A percentile compares a stretch with the other conserved stretches of the same genome.
These are phyloP conservation scores for Globisporangium rhizosaccharum DNA, from an alignment of 352 stramenopile genomes.

Conservation along the genomic window DNA sequence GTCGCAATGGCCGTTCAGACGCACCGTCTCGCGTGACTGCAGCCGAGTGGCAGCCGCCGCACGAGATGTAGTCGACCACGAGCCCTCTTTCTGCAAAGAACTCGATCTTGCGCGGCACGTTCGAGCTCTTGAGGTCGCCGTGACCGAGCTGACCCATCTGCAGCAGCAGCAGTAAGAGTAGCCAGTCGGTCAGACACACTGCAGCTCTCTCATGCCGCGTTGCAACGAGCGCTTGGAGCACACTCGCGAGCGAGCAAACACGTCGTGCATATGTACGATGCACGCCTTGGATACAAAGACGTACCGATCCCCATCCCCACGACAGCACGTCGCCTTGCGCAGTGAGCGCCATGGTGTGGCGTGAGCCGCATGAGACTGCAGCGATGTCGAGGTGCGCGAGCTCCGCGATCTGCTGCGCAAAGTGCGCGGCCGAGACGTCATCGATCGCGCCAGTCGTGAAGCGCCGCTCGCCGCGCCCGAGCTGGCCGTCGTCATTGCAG, in stretches of 20 bases:
- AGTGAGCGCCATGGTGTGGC: constrained; percentile 78
- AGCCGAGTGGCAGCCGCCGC: constrained; percentile 74
- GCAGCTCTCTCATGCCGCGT: not conserved
- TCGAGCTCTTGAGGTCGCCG: constrained; percentile 70
- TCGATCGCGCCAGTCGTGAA: constrained; percentile 50
- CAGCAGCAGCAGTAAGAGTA: too few relatives aligned
- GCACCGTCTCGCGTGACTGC: constrained; percentile 65
- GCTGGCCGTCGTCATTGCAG: constrained; percentile 81
- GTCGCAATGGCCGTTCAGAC: not conserved
- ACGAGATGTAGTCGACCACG: constrained; percentile 71
- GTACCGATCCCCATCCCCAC: constrained; percentile 75
- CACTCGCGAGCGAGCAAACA: not conserved
- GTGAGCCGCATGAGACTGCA: constrained; percentile 73
- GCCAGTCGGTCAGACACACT: not conserved
- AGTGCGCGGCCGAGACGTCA: constrained; percentile 70
- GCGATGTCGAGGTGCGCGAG: constrained; percentile 48
- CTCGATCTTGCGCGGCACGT: constrained; percentile 43
- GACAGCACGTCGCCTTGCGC: constrained; percentile 54
- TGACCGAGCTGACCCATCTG: constrained; percentile 81
- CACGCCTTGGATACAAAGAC: constrained; percentile 11
- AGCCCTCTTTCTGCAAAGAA: constrained; percentile 54
- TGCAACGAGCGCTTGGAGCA: constrained; percentile 1
- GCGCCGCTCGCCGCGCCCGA: constrained; percentile 64
- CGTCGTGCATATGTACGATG: not conserved
- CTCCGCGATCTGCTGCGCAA: constrained; percentile 50